phyloP scores from a whole-genome alignment of 2,329 filamentous ascomycete genomes.

The Cordyceps javanica region DNA sequence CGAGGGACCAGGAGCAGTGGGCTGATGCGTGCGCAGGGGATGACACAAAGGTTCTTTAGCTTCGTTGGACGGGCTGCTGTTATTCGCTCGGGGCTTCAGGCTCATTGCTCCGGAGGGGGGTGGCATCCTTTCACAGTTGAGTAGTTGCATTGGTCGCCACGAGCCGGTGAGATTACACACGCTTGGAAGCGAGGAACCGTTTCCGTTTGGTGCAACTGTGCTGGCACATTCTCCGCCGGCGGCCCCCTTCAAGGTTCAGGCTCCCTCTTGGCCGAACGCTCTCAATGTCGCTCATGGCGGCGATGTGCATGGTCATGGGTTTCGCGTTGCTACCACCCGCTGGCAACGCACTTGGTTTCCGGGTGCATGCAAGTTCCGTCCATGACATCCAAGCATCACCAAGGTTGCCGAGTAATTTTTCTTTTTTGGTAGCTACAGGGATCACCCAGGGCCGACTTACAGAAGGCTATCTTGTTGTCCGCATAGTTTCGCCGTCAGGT shows the following conservation, averaged over 20 bases:
- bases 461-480: background rate
- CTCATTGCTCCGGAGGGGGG: background rate
- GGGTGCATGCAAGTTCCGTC: background rate
- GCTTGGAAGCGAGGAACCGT: too few relatives aligned
- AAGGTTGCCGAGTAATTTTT: too few relatives aligned
- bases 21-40: background rate
- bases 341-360: too few relatives aligned
- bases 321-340: too few relatives aligned
- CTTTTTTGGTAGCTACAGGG: constrained; percentile 6
- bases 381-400: too few relatives aligned
- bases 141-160: background rate
- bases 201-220: too few relatives aligned
- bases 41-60: background rate
- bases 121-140: background rate
- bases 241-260: too few relatives aligned
- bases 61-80: background rate
- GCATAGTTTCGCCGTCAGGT: constrained; percentile 10
- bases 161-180: background rate
- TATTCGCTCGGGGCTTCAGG: background rate
- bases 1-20: background rate
- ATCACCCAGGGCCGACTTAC: background rate
- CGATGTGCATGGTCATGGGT: too few relatives aligned
- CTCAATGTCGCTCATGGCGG: too few relatives aligned
- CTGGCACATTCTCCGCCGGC: too few relatives aligned
- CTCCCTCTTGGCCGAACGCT: too few relatives aligned